Conservation (phyloP, 345 rosid species). For the Ricinus communis region DNA sequence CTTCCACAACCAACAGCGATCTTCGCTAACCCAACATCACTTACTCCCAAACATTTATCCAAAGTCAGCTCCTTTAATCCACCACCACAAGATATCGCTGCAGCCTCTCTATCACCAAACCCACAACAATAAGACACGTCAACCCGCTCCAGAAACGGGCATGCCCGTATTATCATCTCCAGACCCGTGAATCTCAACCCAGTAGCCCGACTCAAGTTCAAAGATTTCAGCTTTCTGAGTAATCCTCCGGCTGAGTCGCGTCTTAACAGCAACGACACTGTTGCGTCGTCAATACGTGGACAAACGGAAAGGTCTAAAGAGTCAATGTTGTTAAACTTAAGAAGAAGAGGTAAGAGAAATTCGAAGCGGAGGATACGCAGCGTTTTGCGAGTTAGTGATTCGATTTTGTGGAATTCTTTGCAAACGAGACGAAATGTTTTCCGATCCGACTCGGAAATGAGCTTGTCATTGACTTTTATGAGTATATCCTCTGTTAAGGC, state of each 20-base stretch:
- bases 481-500: slow-evolving; percentile 77
- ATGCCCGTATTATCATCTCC: slow-evolving; percentile 54
- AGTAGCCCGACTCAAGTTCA: slow-evolving; percentile 63
- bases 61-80: slow-evolving; percentile 66
- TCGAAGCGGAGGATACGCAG: slow-evolving; percentile 71
- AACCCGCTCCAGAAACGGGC: slow-evolving; percentile 55
- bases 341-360: slow-evolving; percentile 54
- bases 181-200: slow-evolving; percentile 61
- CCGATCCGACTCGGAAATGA: slow-evolving; percentile 45
- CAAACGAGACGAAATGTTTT: slow-evolving; percentile 74
- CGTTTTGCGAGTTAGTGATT: slow-evolving; percentile 46
- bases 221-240: slow-evolving; percentile 40
- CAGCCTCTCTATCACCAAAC: slow-evolving; percentile 83
- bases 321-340: slow-evolving; percentile 43
- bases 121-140: slow-evolving; percentile 75
- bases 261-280: slow-evolving; percentile 41
- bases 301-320: slow-evolving; percentile 81
- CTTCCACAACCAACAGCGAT: slow-evolving; percentile 64
- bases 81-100: slow-evolving; percentile 61
- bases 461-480: slow-evolving; percentile 44
- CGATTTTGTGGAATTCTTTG: slow-evolving; percentile 68
- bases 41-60: slow-evolving; percentile 79
- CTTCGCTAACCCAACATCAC: slow-evolving; percentile 86
- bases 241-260: slow-evolving; percentile 25
- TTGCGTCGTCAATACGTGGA: slow-evolving; percentile 66